A percentile compares a stretch with the other conserved stretches of the same genome.
Conservation (phyloP, 345 rosid species). For the Populus davidiana region DNA sequence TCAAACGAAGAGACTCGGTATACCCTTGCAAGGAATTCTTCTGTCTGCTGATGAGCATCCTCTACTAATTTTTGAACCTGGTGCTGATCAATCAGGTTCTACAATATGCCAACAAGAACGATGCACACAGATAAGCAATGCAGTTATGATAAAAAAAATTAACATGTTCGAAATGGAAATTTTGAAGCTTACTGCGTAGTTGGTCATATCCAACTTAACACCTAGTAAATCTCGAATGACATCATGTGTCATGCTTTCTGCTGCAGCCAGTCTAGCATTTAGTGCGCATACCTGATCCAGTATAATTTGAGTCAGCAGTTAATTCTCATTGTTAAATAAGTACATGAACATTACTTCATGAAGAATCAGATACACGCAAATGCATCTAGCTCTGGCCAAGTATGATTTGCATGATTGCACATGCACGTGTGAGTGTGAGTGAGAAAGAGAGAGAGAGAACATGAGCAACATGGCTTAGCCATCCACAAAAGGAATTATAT, state of each 20-base stretch:
- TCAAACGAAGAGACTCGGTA: constrained; percentile 1
- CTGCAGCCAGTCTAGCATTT: constrained; percentile 77
- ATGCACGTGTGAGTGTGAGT: background rate
- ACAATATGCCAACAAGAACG: constrained; percentile 24
- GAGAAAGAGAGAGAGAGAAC: too few species aligned
- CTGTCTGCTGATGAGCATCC: constrained; percentile 62
- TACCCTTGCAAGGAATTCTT: constrained; percentile 71
- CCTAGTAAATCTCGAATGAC: constrained; percentile 92
- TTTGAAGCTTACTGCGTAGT: constrained; percentile 67
- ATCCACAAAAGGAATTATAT: too few species aligned
- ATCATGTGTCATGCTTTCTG: constrained; percentile 97
- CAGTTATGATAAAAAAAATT: background rate
- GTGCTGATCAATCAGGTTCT: constrained; percentile 78
- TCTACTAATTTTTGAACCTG: constrained; percentile 64
- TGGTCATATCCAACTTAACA: constrained; percentile 78
- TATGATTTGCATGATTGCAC: background rate
- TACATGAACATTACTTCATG: background rate
- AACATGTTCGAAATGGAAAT: background rate
- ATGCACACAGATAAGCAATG: constrained; percentile 9
- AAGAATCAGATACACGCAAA: too few species aligned
- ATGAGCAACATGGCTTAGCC: too few species aligned
- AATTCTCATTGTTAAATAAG: background rate
- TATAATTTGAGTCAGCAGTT: constrained; percentile 3
- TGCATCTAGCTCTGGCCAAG: background rate
- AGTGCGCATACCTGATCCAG: constrained; percentile 63